Percentiles rank a stretch among this genome's conserved stretches.
These are phyloP conservation scores for Annulohypoxylon stygium DNA, from an alignment of 495 filamentous ascomycete species.

Conservation along the genomic window DNA sequence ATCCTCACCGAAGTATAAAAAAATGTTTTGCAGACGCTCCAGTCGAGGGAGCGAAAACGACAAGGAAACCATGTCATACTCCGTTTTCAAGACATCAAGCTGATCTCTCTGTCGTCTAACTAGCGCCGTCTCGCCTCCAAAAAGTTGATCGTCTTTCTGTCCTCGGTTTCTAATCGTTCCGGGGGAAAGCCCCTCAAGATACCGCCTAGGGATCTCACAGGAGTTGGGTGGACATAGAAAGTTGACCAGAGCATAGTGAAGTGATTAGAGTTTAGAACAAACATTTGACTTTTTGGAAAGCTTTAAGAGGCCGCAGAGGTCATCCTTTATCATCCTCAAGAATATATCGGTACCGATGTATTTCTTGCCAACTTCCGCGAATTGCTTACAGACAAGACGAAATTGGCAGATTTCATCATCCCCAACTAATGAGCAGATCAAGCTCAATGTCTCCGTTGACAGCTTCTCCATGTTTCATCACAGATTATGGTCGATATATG, in stretches of 20 bases:
- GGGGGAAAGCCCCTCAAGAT: not conserved
- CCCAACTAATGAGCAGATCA: conserved; percentile 27
- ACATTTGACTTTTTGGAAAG: conserved; percentile 29
- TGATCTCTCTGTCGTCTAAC: not conserved
- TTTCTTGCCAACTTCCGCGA: conserved; percentile 28
- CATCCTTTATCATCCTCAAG: conserved; percentile 15
- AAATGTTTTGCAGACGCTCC: not conserved
- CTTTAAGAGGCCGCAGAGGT: conserved; percentile 7
- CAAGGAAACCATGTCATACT: not conserved
- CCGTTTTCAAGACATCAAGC: not conserved
- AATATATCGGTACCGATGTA: conserved; percentile 26
- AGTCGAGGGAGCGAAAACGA: not conserved
- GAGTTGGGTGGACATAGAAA: not conserved
- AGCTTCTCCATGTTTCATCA: conserved; percentile 30
- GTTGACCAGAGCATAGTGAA: conserved; percentile 24
- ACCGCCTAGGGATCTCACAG: not conserved
- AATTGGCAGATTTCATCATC: conserved; percentile 20
- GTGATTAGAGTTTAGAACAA: conserved; percentile 24
- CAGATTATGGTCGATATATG: not conserved
- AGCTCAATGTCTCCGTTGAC: conserved; percentile 26
- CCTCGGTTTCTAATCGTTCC: not conserved
- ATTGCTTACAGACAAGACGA: conserved; percentile 36
- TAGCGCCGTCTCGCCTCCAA: not conserved
- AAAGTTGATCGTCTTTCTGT: not conserved
- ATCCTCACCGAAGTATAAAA: not conserved